Conservation (phyloP, 352 stramenopile genomes). For the Pseudoperonospora humuli region DNA sequence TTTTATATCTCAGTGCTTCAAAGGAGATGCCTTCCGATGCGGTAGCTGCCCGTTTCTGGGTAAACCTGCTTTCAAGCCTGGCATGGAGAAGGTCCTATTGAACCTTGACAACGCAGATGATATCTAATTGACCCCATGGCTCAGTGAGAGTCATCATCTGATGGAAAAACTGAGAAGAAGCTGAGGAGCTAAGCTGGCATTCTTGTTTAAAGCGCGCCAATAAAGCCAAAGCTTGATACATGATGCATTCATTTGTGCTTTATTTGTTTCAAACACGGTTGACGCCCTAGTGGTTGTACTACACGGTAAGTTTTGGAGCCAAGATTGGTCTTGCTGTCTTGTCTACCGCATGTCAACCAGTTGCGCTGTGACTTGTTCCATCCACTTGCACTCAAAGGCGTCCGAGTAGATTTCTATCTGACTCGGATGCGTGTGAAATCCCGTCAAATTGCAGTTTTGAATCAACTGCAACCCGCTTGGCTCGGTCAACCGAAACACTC, state of each 20-base stretch:
- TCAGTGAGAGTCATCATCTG: background rate
- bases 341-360: conserved; percentile 69
- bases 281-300: background rate
- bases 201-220: conserved; percentile 16
- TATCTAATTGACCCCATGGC: conserved; percentile 37
- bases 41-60: conserved; percentile 94
- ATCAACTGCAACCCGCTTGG: conserved; percentile 79
- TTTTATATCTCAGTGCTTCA: conserved; percentile 76
- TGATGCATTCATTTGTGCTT: conserved; percentile 8
- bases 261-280: conserved; percentile 1
- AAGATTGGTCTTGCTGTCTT: conserved; percentile 5
- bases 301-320: conserved; percentile 3
- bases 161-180: background rate
- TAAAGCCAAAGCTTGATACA: conserved; percentile 13
- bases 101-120: conserved; percentile 76
- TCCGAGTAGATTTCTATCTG: conserved; percentile 75
- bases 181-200: conserved; percentile 15
- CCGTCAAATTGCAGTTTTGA: conserved; percentile 79
- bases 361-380: conserved; percentile 23
- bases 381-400: conserved; percentile 65
- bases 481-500: conserved; percentile 78
- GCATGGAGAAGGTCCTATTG: conserved; percentile 80
- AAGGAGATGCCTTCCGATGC: conserved; percentile 97
- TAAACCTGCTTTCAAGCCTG: conserved; percentile 93
- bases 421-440: conserved; percentile 80